phyloP scores from a whole-genome alignment of 2,329 filamentous ascomycete genomes.

The Paracoccidioides brasiliensis region DNA sequence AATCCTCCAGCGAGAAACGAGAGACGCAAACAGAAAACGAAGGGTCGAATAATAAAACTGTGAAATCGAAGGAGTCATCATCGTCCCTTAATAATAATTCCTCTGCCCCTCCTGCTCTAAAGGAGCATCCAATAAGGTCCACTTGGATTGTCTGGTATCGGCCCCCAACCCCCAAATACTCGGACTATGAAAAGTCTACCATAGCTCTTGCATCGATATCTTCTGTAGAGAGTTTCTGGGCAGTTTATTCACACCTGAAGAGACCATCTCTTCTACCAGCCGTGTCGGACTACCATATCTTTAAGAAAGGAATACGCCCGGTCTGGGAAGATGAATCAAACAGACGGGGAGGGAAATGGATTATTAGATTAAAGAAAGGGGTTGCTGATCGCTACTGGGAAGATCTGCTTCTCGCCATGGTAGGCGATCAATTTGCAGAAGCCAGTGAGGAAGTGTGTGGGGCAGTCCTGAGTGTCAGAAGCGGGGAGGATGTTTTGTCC shows the following conservation, averaged over 20 bases:
- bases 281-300: conserved; percentile 95
- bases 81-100: conserved; percentile 24
- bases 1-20: conserved; percentile 51
- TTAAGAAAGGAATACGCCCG: conserved; percentile 89
- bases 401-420: conserved; percentile 75
- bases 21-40: conserved; percentile 37
- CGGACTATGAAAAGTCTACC: conserved; percentile 95
- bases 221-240: conserved; percentile 83
- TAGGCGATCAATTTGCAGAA: conserved; percentile 89
- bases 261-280: conserved; percentile 75
- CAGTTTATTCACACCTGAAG: conserved; percentile 78
- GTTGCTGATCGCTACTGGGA: conserved; percentile 97
- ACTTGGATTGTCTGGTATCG: conserved; percentile 97
- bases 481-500: conserved; percentile 92
- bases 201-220: conserved; percentile 70
- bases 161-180: conserved; percentile 90
- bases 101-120: conserved; percentile 14
- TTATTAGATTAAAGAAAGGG: conserved; percentile 91
- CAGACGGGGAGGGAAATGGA: conserved; percentile 93
- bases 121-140: conserved; percentile 56
- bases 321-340: conserved; percentile 99
- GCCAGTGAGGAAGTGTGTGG: conserved; percentile 90
- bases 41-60: conserved; percentile 16
- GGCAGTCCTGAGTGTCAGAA: conserved; percentile 83
- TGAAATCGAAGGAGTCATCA: conserved; percentile 30